Percentiles rank a stretch among this genome's conserved stretches.
phyloP scores from a whole-genome alignment of 2,329 filamentous ascomycete genomes.

The Colletotrichum shisoi region DNA sequence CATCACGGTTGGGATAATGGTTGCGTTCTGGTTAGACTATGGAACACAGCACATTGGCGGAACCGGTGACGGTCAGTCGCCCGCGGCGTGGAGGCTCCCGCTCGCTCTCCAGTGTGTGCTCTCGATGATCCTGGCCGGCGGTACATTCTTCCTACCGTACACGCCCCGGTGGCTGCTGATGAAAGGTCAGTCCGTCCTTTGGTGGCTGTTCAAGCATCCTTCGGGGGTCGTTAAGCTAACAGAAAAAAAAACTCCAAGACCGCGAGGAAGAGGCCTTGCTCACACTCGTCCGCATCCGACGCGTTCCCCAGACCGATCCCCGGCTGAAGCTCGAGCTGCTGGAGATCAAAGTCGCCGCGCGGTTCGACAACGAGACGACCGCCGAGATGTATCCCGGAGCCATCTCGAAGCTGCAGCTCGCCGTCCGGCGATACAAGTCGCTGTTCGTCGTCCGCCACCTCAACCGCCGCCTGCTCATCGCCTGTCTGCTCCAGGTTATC shows the following conservation, averaged over 20 bases:
- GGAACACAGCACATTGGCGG: constrained; percentile 54
- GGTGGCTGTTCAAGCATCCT: not conserved
- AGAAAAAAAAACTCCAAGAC: not conserved
- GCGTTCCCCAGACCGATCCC: constrained; percentile 46
- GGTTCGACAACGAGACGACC: constrained; percentile 48
- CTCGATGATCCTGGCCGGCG: constrained; percentile 61
- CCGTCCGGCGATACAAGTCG: constrained; percentile 42
- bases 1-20: constrained; percentile 54
- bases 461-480: constrained; percentile 54
- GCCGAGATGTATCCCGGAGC: constrained; percentile 45
- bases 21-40: constrained; percentile 55
- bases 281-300: constrained; percentile 47
- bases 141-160: constrained; percentile 62
- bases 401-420: not conserved
- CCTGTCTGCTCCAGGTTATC: constrained; percentile 59
- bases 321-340: constrained; percentile 47
- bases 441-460: constrained; percentile 47
- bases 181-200: constrained; percentile 26
- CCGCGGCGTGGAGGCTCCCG: constrained; percentile 57
- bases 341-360: constrained; percentile 50
- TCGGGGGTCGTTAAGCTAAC: not conserved
- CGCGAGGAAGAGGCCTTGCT: constrained; percentile 46
- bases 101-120: constrained; percentile 58
- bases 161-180: constrained; percentile 50
- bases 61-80: constrained; percentile 54